Evolutionary conservation across 768 basidiomycete genomes (phyloP).

Genomic region (Sporobolomyces phaffii): DNA sequence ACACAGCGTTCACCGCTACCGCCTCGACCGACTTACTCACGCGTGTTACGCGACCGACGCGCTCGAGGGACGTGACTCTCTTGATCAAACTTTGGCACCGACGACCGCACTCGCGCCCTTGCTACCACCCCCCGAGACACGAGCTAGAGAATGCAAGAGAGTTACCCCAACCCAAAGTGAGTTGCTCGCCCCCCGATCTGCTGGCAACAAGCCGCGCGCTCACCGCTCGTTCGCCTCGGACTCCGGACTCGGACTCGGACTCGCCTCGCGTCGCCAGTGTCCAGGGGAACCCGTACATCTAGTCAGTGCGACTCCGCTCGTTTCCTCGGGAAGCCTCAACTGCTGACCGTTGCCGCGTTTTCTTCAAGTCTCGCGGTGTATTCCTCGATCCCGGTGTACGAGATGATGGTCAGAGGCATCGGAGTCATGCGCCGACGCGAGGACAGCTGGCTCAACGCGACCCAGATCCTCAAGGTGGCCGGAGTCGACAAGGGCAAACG

Average conservation of each 20-base stretch:
- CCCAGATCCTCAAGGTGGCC: conserved; percentile 97
- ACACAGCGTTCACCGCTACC: too few relatives aligned
- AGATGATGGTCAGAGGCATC: conserved; percentile 60
- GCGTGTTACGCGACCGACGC: too few relatives aligned
- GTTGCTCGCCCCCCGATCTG: not conserved
- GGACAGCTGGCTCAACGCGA: conserved; percentile 96
- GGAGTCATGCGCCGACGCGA: conserved; percentile 94
- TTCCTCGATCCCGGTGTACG: conserved; percentile 43
- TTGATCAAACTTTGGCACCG: too few relatives aligned
- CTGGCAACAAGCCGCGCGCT: too few relatives aligned
- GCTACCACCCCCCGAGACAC: too few relatives aligned
- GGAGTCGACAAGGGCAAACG: conserved; percentile 94
- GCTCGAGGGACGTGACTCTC: too few relatives aligned
- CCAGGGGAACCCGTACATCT: conserved; percentile 37
- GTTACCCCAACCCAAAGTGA: conserved; percentile 34
- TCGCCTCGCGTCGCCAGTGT: conserved; percentile 18
- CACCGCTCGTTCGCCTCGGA: too few relatives aligned
- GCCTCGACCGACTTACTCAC: too few relatives aligned
- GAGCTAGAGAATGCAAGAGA: too few relatives aligned
- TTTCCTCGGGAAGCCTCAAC: too few relatives aligned
- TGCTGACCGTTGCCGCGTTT: not conserved
- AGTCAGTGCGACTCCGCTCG: too few relatives aligned
- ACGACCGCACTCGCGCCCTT: too few relatives aligned
- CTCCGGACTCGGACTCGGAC: not conserved
- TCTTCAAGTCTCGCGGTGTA: conserved; percentile 45